These are phyloP conservation scores for Bjerkandera adusta DNA, from an alignment of 1,284 basidiomycete genomes.

Conservation along the genomic window DNA sequence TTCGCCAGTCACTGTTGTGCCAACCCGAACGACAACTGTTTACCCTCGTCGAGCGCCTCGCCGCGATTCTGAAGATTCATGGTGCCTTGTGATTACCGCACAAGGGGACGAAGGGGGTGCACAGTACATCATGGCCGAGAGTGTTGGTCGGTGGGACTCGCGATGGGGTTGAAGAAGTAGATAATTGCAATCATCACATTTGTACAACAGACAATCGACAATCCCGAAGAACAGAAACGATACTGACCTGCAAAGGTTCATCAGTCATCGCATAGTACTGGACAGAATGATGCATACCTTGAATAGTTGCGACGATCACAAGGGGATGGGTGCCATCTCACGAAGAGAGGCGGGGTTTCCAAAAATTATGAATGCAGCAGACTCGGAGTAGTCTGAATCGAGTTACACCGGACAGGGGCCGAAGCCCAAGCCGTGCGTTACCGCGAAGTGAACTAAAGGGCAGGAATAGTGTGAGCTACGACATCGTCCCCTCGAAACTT, in stretches of 20 bases:
- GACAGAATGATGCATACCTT: no score
- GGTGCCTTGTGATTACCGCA: conserved; percentile 19
- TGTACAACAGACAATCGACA: background rate
- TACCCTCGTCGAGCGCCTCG: conserved; percentile 20
- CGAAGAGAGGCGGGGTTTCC: conserved; percentile 18
- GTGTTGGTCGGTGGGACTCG: conserved; percentile 27
- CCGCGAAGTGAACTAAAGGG: conserved; percentile 31
- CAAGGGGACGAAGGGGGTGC: background rate
- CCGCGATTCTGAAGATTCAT: conserved; percentile 24
- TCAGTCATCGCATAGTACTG: no score
- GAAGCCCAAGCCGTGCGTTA: conserved; percentile 9
- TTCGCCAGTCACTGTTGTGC: conserved; percentile 24
- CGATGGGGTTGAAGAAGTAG: conserved; percentile 24
- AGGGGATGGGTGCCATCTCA: no score
- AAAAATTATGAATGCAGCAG: conserved; percentile 24
- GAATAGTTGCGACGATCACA: no score
- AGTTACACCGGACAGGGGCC: conserved; percentile 22
- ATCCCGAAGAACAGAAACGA: no score
- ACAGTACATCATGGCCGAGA: conserved; percentile 26
- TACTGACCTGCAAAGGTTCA: no score
- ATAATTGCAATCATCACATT: background rate
- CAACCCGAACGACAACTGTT: conserved; percentile 2
- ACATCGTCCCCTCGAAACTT: conserved; percentile 10
- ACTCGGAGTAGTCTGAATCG: conserved; percentile 33
- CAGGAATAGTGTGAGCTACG: conserved; percentile 10